Conservation (phyloP, 202 grass and related monocot species). For the Saccharum hybrid region DNA sequence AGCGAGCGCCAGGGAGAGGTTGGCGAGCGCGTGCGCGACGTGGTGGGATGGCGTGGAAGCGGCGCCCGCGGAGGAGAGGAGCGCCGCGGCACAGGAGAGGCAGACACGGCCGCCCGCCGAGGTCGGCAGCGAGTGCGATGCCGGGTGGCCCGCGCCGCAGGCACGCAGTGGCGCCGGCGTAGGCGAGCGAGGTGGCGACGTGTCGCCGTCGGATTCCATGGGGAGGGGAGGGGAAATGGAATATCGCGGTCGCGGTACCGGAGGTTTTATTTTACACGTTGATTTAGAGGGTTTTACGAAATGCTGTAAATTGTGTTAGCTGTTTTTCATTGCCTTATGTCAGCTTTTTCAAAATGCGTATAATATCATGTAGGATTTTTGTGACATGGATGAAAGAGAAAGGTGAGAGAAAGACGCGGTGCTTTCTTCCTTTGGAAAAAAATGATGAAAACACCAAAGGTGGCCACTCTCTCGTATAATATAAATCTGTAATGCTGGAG, state of each 20-base stretch:
- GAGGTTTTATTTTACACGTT: not conserved
- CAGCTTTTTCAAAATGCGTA: too few relatives aligned
- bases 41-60: constrained; percentile 70
- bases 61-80: constrained; percentile 59
- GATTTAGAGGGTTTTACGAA: not conserved
- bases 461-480: too few relatives aligned
- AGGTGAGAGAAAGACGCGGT: too few relatives aligned
- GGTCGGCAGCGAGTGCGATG: constrained; percentile 64
- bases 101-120: constrained; percentile 63
- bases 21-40: constrained; percentile 82
- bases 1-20: constrained; percentile 71
- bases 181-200: constrained; percentile 14
- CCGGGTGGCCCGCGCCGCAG: constrained; percentile 74
- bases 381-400: too few relatives aligned
- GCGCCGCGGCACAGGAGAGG: constrained; percentile 67
- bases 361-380: too few relatives aligned
- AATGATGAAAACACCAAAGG: too few relatives aligned
- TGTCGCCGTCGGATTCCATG: constrained; percentile 53
- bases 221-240: not conserved
- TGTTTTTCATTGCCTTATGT: too few relatives aligned
- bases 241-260: not conserved
- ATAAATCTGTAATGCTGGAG: too few relatives aligned
- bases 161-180: constrained; percentile 24
- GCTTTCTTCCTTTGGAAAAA: too few relatives aligned
- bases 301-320: not conserved